Evolutionary conservation across 352 stramenopile genomes (phyloP), one percentile per base, ranked within the genome.

Genomic region (Globisporangium abappressorium): DNA sequence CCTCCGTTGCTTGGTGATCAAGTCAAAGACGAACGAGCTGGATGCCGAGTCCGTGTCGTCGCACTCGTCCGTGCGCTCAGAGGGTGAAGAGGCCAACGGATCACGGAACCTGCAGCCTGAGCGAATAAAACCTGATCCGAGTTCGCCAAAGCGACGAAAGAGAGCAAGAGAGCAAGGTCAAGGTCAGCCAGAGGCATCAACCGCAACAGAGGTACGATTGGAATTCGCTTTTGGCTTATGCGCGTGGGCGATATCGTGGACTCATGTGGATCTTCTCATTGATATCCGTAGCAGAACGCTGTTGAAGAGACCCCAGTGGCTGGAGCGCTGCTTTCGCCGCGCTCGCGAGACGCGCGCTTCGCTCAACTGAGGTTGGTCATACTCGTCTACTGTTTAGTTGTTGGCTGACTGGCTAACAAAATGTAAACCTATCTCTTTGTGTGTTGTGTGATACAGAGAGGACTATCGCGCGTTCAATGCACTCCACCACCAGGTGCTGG

Each of bases 1-100:
- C 53, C 65, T 93, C 11, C 78, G 80, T 18, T 91, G 82, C 57
- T 64, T 90, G 26, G 74, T 85, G 55, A 67, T 91, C 26, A 87
- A 85, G 57, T 71, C 82, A 2, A 78, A 72, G 49, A 33, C 69
- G 5, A 74, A 59, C 2, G 64, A 60, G 3, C 12, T 64, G n/a
- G 53, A 65, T 5, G 30, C 36, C 5, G 65, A 65, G 8, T 62
- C 47, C 2, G 58, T 46, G n/a, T 33, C 65, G 2, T 51, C 46
- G 20, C 43, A 46, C 26, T 62, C 57, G 26, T 57, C 51, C 2
- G 28, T 46, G 36, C 65, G 51, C 2, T 65, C 38, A 0, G 57
- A 65, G 9, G 57, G 56, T 9, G 57, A 61, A 28, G 57, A 43
- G 43, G 3, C 7, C 43, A 5, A 24, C 5, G 26, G 36, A 41